Evolutionary conservation across 2,329 filamentous ascomycete species (phyloP).

Genomic region (Neophaeococcomyces aloes): DNA sequence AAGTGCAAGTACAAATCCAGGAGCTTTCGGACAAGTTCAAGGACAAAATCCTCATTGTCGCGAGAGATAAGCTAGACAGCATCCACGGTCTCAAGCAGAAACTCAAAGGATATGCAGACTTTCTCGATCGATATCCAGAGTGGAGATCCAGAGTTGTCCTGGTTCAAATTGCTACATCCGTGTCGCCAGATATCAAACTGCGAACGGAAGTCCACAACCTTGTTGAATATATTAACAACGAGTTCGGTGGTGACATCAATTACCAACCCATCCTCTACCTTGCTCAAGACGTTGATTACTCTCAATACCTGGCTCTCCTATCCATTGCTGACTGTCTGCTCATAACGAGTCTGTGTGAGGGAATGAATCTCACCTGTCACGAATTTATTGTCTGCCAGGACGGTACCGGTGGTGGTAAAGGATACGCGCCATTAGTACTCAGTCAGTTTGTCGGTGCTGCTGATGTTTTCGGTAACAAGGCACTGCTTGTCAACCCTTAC

Average conservation of each 20-base stretch:
- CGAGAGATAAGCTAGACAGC: slow-evolving; percentile 85
- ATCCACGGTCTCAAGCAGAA: slow-evolving; percentile 91
- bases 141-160: slow-evolving; percentile 80
- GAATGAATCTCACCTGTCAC: slow-evolving; percentile 94
- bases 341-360: slow-evolving; percentile 89
- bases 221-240: slow-evolving; percentile 85
- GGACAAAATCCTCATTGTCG: slow-evolving; percentile 82
- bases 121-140: slow-evolving; percentile 85
- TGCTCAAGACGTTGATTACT: slow-evolving; percentile 86
- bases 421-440: slow-evolving; percentile 78
- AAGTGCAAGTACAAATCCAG: slow-evolving; percentile 68
- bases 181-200: slow-evolving; percentile 76
- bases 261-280: slow-evolving; percentile 90
- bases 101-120: slow-evolving; percentile 81
- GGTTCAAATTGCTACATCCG: slow-evolving; percentile 87
- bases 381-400: slow-evolving; percentile 93
- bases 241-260: slow-evolving; percentile 68
- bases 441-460: slow-evolving; percentile 93
- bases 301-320: slow-evolving; percentile 84
- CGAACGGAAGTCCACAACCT: slow-evolving; percentile 87
- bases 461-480: slow-evolving; percentile 69
- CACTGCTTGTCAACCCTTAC: slow-evolving; percentile 88
- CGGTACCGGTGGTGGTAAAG: slow-evolving; percentile 60
- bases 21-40: slow-evolving; percentile 75
- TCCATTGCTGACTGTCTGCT: slow-evolving; percentile 84